Evolutionary conservation across 306 rosid genomes (phyloP).

Genomic region (Glycine latifolia): DNA sequence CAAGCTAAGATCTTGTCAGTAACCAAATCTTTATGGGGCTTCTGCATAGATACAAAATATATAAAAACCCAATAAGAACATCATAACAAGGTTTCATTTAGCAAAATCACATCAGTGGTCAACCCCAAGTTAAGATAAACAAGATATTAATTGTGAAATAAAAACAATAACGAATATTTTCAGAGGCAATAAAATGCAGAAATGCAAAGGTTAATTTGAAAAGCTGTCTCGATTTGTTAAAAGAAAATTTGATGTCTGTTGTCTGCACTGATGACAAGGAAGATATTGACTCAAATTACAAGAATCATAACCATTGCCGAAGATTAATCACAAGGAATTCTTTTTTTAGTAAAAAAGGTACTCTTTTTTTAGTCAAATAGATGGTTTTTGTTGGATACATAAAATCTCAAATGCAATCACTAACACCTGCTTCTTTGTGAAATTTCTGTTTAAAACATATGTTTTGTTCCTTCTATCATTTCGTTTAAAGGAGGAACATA

Average conservation of each 20-base stretch:
- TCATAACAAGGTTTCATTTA: constrained; percentile 8
- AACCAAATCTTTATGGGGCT: constrained; percentile 29
- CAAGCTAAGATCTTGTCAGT: constrained; percentile 18
- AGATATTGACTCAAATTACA: background rate
- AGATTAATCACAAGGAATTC: too few relatives aligned
- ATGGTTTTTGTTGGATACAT: too few relatives aligned
- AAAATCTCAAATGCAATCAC: constrained; percentile 14
- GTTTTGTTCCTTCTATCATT: too few relatives aligned
- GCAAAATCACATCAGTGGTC: constrained; percentile 24
- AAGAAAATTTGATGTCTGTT: background rate
- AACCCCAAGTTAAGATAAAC: constrained; percentile 13
- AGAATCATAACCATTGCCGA: background rate
- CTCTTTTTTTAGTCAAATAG: too few relatives aligned
- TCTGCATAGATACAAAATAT: constrained; percentile 24
- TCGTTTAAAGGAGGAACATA: too few relatives aligned
- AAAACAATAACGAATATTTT: background rate
- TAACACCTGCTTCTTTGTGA: background rate
- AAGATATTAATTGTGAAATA: background rate
- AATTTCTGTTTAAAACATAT: too few relatives aligned
- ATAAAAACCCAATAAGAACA: constrained; percentile 12
- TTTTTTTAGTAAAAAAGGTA: too few relatives aligned
- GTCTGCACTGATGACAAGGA: constrained; percentile 8
- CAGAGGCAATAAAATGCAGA: constrained; percentile 16
- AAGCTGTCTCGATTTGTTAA: too few relatives aligned
- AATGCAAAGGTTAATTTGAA: constrained; percentile 5